Evolutionary conservation across 169 alveolate species (phyloP), one percentile per base, ranked within the genome.

Genomic region (Cryptosporidium felis): DNA sequence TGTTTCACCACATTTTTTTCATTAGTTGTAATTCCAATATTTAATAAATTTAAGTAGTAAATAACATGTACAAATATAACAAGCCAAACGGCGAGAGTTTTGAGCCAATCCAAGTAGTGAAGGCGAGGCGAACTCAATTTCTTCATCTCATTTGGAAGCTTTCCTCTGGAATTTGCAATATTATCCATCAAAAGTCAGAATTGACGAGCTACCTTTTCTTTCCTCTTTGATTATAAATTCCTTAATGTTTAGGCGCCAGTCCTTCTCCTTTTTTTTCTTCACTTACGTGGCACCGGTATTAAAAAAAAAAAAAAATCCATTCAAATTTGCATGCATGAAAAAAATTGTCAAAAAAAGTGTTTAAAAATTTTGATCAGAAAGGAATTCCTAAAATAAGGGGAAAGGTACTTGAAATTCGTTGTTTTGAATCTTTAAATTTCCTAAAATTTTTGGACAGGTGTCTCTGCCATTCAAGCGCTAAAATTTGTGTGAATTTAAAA

Each of bases 91-190:
- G 85, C 85, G 16, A 74, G 42, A 21, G 67, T 58, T 61, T 74
- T 74, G 34, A 74, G 85, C 85, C 85, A 74, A 74, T 74, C 85
- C 61, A 74, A 36, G 34, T 74, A 49, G 46, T 74, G 38, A 32
- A 74, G 53, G 32, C 85, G 85, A 53, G 44, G 8, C 16, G 0
- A 28, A 18, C 14, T 65, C 38, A 12, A 4, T 21, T 56, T 47
- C 41, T 36, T 44, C 28, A 46, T 58, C 59, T 18, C 67, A 74
- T 53, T 74, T 32, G 30, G 9, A 36, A 32, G 0, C 14, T 34
- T 58, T 51, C 26, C 66, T 58, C 56, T 30, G 58, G 41, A 61
- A 47, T 34, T 74, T 38, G 41, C 80, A 16, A 18, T 56, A 23
- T 30, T 23, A 45, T 47, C 81, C 61, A 65, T 65, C 81, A 65